phyloP scores from a whole-genome alignment of 1,284 basidiomycete genomes.

The Fomitopsis schrenkii region DNA sequence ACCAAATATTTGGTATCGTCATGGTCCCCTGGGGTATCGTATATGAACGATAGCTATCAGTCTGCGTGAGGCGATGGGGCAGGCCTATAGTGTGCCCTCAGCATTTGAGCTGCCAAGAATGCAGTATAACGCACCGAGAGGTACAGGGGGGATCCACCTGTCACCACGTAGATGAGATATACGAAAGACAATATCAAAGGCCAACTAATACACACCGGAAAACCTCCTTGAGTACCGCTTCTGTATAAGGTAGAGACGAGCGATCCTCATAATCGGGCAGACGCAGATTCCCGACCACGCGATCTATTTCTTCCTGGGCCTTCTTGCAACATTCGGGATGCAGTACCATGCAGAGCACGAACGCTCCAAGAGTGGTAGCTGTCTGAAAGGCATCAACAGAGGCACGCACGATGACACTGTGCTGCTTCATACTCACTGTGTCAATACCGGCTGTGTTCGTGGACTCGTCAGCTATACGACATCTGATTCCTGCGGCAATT shows the following conservation, averaged over 20 bases:
- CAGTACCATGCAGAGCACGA: constrained; percentile 14
- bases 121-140: background rate
- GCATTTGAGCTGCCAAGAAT: background rate
- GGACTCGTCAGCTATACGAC: background rate
- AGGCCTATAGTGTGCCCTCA: background rate
- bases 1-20: constrained; percentile 45
- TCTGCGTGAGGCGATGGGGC: constrained; percentile 29
- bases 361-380: constrained; percentile 23
- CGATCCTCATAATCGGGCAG: constrained; percentile 12
- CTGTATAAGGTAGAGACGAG: constrained; percentile 30
- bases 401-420: too few relatives aligned
- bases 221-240: constrained; percentile 43
- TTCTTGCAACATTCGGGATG: constrained; percentile 13
- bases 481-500: background rate
- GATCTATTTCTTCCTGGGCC: constrained; percentile 15
- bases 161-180: background rate
- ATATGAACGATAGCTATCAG: constrained; percentile 43
- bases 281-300: constrained; percentile 7
- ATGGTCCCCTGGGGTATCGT: constrained; percentile 40
- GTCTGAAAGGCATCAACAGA: constrained; percentile 27
- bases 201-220: constrained; percentile 30
- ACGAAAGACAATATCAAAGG: background rate
- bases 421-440: constrained; percentile 13
- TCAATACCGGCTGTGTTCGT: constrained; percentile 19
- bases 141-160: constrained; percentile 13